These are phyloP conservation scores for Yamadazyma spencermartinsiae DNA, from an alignment of 1,139 yeast genomes.

Conservation along the genomic window DNA sequence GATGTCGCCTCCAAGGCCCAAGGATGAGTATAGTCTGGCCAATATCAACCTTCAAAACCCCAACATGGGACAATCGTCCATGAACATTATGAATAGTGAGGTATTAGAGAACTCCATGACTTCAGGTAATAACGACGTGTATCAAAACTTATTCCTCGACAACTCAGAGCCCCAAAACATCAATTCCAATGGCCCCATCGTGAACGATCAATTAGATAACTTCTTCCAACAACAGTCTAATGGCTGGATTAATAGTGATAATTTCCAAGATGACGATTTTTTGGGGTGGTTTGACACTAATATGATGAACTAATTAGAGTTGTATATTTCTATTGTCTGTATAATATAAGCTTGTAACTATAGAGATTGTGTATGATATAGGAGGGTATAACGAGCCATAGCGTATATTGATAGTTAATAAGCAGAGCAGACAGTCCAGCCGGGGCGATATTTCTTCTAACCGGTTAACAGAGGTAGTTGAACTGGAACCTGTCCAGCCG, in stretches of 20 bases:
- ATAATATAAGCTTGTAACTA: not conserved
- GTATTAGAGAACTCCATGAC: not conserved
- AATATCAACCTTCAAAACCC: not conserved
- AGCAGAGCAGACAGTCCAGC: no score
- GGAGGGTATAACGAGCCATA: no score
- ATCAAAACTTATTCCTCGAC: constrained; percentile 1
- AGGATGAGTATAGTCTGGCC: not conserved
- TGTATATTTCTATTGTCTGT: not conserved
- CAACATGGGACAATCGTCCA: not conserved
- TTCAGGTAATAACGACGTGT: not conserved
- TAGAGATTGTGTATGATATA: no score
- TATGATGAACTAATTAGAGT: constrained; percentile 18
- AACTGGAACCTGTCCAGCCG: no score
- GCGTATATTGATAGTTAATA: no score
- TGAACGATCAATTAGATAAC: constrained; percentile 48
- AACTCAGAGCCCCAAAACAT: not conserved
- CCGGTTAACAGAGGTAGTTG: no score
- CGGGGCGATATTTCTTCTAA: no score
- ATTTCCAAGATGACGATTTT: constrained; percentile 68
- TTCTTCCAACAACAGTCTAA: constrained; percentile 80
- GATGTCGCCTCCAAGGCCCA: constrained; percentile 1
- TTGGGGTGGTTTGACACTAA: constrained; percentile 91
- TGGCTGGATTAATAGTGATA: constrained; percentile 75
- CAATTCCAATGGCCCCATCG: constrained; percentile 15
- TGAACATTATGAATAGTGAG: constrained; percentile 1